These are phyloP conservation scores for Annulohypoxylon nitens DNA, from an alignment of 495 filamentous ascomycete species.

Conservation along the genomic window DNA sequence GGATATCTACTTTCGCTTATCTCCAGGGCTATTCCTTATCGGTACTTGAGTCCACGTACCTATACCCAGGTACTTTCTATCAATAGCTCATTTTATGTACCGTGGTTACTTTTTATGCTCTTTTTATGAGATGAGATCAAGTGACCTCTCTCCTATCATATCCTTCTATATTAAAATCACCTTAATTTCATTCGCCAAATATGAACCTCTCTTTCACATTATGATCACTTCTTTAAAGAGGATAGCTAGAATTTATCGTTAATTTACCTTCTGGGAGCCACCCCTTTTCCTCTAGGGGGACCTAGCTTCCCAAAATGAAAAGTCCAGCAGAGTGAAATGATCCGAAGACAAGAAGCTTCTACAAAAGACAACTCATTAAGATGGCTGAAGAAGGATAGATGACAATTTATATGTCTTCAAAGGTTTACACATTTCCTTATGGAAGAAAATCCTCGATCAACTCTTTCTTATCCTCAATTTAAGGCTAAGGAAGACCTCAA, in stretches of 20 bases:
- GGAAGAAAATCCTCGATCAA: neutral
- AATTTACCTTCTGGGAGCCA: too few species aligned
- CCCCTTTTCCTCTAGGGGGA: too few species aligned
- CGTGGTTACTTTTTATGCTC: neutral
- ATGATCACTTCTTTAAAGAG: too few species aligned
- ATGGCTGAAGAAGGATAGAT: neutral
- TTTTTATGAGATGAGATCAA: neutral
- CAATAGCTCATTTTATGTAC: neutral
- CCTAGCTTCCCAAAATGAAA: too few species aligned
- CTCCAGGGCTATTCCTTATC: constrained; percentile 7
- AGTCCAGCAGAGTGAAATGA: too few species aligned
- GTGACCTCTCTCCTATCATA: constrained; percentile 2
- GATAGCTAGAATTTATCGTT: too few species aligned
- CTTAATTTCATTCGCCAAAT: neutral
- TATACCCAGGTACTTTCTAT: neutral
- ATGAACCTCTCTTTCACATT: neutral
- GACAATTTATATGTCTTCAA: too few species aligned
- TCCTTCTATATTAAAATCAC: neutral
- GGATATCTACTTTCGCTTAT: constrained; percentile 5
- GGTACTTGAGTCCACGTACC: too few species aligned
- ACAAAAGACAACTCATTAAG: neutral
- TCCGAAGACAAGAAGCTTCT: neutral
- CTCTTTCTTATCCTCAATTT: neutral
- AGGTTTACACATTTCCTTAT: too few species aligned
- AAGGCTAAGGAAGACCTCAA: neutral